Evolutionary conservation across 2,329 filamentous ascomycete species (phyloP).

Genomic region (Sporothrix euskadiensis): DNA sequence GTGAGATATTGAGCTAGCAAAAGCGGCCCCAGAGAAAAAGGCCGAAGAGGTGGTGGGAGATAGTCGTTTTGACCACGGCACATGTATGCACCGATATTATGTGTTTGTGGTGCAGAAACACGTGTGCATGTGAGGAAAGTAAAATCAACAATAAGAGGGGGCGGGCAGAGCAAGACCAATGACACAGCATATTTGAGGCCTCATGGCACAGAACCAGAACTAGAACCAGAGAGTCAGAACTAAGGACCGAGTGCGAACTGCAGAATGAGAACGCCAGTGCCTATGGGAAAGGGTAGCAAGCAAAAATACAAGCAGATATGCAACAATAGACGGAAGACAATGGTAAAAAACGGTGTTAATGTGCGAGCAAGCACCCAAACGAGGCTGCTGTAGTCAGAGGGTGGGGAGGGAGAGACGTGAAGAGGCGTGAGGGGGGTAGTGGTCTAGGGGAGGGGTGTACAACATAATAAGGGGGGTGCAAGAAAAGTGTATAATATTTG

Average conservation of each 20-base stretch:
- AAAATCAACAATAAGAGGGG: neutral
- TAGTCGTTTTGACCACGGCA: neutral
- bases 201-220: neutral
- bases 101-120: constrained; percentile 3
- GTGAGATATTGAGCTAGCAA: constrained; percentile 4
- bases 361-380: neutral
- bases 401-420: neutral
- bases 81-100: constrained; percentile 8
- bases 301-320: neutral
- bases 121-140: neutral
- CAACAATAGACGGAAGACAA: neutral
- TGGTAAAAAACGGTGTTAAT: neutral
- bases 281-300: neutral
- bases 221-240: neutral
- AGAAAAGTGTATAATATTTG: neutral
- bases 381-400: constrained; percentile 9
- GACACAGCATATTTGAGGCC: neutral
- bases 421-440: neutral
- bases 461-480: neutral
- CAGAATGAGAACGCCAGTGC: neutral
- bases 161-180: neutral
- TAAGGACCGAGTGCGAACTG: neutral
- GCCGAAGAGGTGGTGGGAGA: neutral
- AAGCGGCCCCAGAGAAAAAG: neutral
- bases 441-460: neutral